Percentiles rank a stretch among this genome's conserved stretches.
These are phyloP conservation scores for Fusarium penzigii DNA, from an alignment of 2,329 filamentous ascomycete genomes.

Conservation along the genomic window DNA sequence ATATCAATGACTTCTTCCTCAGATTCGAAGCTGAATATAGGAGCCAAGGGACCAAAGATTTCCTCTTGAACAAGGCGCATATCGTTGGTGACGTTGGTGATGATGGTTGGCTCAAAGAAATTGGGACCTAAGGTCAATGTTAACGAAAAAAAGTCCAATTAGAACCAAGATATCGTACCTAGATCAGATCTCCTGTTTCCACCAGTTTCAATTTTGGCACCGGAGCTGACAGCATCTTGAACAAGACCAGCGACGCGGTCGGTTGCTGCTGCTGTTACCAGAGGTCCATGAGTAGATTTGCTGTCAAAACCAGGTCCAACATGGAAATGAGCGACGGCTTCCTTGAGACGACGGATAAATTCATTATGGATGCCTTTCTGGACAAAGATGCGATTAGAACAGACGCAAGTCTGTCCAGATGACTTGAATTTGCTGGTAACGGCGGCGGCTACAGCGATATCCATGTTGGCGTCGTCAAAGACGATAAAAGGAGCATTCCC, in stretches of 20 bases:
- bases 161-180: constrained; percentile 37
- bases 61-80: constrained; percentile 72
- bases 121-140: constrained; percentile 38
- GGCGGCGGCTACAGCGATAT: constrained; percentile 61
- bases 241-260: constrained; percentile 65
- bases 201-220: constrained; percentile 60
- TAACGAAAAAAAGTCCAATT: neutral
- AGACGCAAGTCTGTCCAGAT: constrained; percentile 89
- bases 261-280: constrained; percentile 60
- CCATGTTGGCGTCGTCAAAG: constrained; percentile 73
- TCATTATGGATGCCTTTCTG: constrained; percentile 71
- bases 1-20: constrained; percentile 70
- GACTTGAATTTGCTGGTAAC: constrained; percentile 83
- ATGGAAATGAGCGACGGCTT: constrained; percentile 67
- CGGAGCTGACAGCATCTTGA: constrained; percentile 63
- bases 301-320: constrained; percentile 64
- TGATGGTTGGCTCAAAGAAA: constrained; percentile 73
- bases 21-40: constrained; percentile 68
- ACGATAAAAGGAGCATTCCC: constrained; percentile 79
- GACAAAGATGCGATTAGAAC: constrained; percentile 75
- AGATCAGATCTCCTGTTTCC: constrained; percentile 63
- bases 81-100: constrained; percentile 65
- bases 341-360: constrained; percentile 65
- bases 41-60: constrained; percentile 75
- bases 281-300: constrained; percentile 60